A percentile compares a stretch with the other conserved stretches of the same genome.
Conservation (phyloP, 768 basidiomycete genomes). For the Steccherinum ochraceum region DNA sequence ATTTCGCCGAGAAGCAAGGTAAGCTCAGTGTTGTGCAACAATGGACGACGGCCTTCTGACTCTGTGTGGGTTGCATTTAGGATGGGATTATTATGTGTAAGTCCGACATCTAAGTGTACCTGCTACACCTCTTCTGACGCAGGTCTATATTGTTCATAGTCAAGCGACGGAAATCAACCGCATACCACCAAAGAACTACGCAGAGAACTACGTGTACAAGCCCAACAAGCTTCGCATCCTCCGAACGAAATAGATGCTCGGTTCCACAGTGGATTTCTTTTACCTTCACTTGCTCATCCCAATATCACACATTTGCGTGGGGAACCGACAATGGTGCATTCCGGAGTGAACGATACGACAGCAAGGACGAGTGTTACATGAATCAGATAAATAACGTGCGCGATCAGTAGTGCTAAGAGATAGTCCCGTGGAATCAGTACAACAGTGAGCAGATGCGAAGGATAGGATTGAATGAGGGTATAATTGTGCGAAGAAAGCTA, state of each 20-base stretch:
- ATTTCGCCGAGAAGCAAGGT: slow-evolving; percentile 98
- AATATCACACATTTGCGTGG: too few relatives aligned
- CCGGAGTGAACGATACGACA: too few relatives aligned
- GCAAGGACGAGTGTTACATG: not conserved
- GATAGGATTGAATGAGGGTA: not conserved
- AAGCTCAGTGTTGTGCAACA: slow-evolving; percentile 10
- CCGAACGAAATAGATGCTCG: slow-evolving; percentile 76
- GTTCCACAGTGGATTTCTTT: too few relatives aligned
- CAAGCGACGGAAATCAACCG: slow-evolving; percentile 44
- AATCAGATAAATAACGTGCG: not conserved
- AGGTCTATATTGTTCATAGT: slow-evolving; percentile 38
- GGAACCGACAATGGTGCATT: too few relatives aligned
- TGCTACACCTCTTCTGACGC: slow-evolving; percentile 6
- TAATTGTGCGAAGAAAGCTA: not conserved
- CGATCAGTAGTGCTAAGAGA: not conserved
- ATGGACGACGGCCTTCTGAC: slow-evolving; percentile 2
- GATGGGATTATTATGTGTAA: slow-evolving; percentile 91
- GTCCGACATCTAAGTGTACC: slow-evolving; percentile 30
- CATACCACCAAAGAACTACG: slow-evolving; percentile 81
- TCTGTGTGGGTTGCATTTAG: slow-evolving; percentile 33
- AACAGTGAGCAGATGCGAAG: not conserved
- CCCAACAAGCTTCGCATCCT: slow-evolving; percentile 73
- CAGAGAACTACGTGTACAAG: slow-evolving; percentile 88
- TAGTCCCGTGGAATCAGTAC: not conserved
- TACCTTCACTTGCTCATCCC: too few relatives aligned